Evolutionary conservation across 352 stramenopile species (phyloP).

Genomic region (Pythium insidiosum): DNA sequence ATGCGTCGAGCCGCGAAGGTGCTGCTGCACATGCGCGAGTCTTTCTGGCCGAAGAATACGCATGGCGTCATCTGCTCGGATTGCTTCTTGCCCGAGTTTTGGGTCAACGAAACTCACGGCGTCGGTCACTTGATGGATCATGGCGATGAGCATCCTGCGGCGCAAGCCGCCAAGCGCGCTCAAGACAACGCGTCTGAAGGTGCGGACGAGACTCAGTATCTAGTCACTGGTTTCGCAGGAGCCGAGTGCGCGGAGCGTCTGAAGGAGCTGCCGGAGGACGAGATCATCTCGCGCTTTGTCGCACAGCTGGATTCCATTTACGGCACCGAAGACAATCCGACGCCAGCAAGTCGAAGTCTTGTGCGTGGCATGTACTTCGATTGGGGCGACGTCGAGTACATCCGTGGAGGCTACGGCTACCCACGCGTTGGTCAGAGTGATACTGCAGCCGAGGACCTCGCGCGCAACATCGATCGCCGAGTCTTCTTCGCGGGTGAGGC

Average conservation of each 20-base stretch:
- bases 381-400: conserved; percentile 61
- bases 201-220: conserved; percentile 34
- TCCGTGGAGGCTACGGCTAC: conserved; percentile 69
- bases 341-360: conserved; percentile 46
- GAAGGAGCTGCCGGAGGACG: conserved; percentile 23
- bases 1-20: conserved; percentile 76
- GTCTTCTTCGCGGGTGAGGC: conserved; percentile 81
- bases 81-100: conserved; percentile 79
- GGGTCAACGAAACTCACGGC: conserved; percentile 65
- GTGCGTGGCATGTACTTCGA: conserved; percentile 75
- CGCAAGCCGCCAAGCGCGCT: neutral
- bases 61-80: conserved; percentile 80
- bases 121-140: conserved; percentile 53
- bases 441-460: conserved; percentile 44
- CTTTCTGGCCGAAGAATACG: conserved; percentile 64
- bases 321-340: conserved; percentile 42
- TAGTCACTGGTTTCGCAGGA: conserved; percentile 72
- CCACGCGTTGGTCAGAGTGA: conserved; percentile 66
- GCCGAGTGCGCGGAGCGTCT: conserved; percentile 55
- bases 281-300: conserved; percentile 61
- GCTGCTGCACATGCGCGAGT: conserved; percentile 52
- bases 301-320: conserved; percentile 74
- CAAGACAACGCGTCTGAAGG: neutral
- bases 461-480: conserved; percentile 44
- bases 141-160: conserved; percentile 36